These are phyloP conservation scores for Dryas drummondii DNA, from an alignment of 306 rosid species.

Conservation along the genomic window DNA sequence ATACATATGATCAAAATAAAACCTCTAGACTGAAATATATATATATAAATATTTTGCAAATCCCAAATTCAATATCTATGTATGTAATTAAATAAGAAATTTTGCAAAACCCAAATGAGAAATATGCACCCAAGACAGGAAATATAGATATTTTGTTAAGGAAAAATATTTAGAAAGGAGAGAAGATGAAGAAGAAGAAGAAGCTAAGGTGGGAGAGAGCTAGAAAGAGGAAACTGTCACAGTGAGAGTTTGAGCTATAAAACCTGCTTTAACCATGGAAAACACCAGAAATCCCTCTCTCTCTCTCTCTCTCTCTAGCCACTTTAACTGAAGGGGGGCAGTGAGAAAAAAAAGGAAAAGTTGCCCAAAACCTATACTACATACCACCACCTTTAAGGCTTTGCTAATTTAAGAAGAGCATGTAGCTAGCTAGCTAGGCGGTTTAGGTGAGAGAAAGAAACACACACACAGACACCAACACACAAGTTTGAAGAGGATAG, in stretches of 20 bases:
- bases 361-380: conserved; percentile 38
- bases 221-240: conserved; percentile 47
- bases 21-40: not conserved
- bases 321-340: conserved; percentile 71
- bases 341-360: conserved; percentile 49
- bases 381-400: conserved; percentile 48
- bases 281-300: conserved; percentile 49
- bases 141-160: not conserved
- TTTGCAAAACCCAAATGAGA: conserved; percentile 37
- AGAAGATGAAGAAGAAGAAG: conserved; percentile 4
- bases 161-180: not conserved
- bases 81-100: conserved; percentile 16
- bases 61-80: too few species aligned
- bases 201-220: conserved; percentile 10
- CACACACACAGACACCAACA: conserved; percentile 8
- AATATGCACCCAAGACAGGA: conserved; percentile 21
- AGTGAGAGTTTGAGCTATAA: conserved; percentile 44
- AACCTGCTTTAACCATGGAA: conserved; percentile 65
- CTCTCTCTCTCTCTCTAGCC: conserved; percentile 13
- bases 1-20: not conserved
- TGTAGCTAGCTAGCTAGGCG: conserved; percentile 34
- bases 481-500: conserved; percentile 3
- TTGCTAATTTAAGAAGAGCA: conserved; percentile 46
- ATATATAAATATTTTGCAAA: not conserved
- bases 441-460: conserved; percentile 41